Base-by-base conservation (phyloP, 257 asterid genomes). In the Fraxinus americana region DNA sequence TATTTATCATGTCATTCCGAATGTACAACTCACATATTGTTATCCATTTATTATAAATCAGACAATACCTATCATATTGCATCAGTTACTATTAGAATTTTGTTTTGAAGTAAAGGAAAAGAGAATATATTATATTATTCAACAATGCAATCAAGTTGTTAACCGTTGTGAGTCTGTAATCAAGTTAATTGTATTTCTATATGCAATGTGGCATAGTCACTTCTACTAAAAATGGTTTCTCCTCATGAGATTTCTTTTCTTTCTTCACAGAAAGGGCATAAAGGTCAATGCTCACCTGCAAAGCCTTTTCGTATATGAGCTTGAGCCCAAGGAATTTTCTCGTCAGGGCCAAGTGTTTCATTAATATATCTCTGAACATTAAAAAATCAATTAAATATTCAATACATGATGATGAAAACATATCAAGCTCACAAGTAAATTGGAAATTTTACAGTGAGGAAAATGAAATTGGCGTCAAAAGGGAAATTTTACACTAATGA, bases 341-440 rank as follows among this genome's bases (percentile, higher is more conserved):
- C 94, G 66, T 89, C 88, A 19, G 94, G 89, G 71, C 96, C 97
- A 81, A 92, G 80, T 83, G 90, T 94, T 75, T 91, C 97, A 48
- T 84, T 75, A 39, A 94, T 86, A 27, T 81, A 88, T 73, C 82
- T 86, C 92, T 89, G 79, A 70, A 45, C 45, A 32, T 45, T 32
- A 32, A 50, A 70, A 19, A 48, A 88, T 48, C 4, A 7, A 57
- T 39, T 30, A 73, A 48, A 14, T 13, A 79, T 70, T 9, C 67
- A 66, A 77, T 50, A 70, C 39, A 34, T 45, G 72, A 39, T 10
- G 79, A 3, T 14, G 57, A 14, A 48, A 48, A 48, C n/a, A 4
- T 14, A 14, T 48, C 57, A 48, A 4, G n/a, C 57, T 48, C 38
- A 59, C 30, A 21, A 19, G 25, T 59, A 59, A 59, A 59, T 8